Percentiles rank a stretch among this genome's conserved stretches.
Conservation (phyloP, 306 rosid species). For the Rosa multiflora region DNA sequence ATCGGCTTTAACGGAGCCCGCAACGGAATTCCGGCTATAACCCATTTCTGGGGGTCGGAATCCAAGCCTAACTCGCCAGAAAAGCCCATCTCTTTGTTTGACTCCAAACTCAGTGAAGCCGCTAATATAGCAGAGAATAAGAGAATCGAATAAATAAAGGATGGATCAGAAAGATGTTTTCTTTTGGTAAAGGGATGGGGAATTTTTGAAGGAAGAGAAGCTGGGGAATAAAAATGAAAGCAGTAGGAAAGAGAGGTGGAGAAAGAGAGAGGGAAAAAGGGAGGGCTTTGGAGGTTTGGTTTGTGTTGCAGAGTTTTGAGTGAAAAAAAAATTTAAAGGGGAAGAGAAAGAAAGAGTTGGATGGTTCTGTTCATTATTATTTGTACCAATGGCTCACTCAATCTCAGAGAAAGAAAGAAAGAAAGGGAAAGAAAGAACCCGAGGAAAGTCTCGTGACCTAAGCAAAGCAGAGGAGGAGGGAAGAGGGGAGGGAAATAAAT, state of each 20-base stretch:
- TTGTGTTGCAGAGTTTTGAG: not conserved
- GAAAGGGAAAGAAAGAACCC: slow-evolving; percentile 27
- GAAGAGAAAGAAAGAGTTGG: slow-evolving; percentile 23
- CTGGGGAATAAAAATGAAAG: slow-evolving; percentile 38
- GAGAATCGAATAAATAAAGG: slow-evolving; percentile 35
- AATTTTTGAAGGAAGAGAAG: slow-evolving; percentile 7
- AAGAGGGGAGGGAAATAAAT: slow-evolving; percentile 11
- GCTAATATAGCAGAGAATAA: slow-evolving; percentile 33
- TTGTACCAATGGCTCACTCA: slow-evolving; percentile 4
- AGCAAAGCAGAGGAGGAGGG: slow-evolving; percentile 16
- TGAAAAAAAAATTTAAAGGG: not conserved
- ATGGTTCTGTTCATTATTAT: not conserved
- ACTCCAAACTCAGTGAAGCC: not conserved
- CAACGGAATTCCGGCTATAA: slow-evolving; percentile 56
- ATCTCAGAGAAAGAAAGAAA: not conserved
- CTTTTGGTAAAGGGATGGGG: not conserved
- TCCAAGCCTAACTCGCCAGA: slow-evolving; percentile 49
- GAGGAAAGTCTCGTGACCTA: slow-evolving; percentile 47
- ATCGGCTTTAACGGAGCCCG: slow-evolving; percentile 66
- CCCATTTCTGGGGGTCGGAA: slow-evolving; percentile 60
- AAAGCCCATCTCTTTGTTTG: slow-evolving; percentile 49
- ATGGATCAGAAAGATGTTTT: slow-evolving; percentile 7
- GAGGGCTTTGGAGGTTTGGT: not conserved
- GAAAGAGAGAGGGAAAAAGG: slow-evolving; percentile 25
- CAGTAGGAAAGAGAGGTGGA: slow-evolving; percentile 50